These are phyloP conservation scores for Paramecium pentaurelia DNA, from an alignment of 73 alveolate species.

Conservation along the genomic window DNA sequence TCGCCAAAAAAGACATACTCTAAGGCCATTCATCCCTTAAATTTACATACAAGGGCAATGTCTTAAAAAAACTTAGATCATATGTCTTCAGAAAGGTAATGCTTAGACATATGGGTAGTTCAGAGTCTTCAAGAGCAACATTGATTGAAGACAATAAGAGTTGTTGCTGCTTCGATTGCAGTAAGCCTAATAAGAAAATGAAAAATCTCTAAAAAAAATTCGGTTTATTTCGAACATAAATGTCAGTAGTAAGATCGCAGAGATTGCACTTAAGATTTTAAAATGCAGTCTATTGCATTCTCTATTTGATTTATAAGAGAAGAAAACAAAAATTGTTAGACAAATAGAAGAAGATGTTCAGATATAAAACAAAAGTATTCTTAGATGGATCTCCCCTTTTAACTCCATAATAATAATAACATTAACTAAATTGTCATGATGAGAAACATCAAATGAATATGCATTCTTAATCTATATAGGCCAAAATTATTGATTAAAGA, in stretches of 20 bases:
- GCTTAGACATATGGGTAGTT: not conserved
- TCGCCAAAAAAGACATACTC: not conserved
- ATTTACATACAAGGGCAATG: not conserved
- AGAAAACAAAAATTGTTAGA: not conserved
- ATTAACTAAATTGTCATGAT: not conserved
- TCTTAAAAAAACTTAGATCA: not conserved
- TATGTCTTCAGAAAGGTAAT: not conserved
- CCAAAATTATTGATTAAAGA: not conserved
- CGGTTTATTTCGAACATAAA: not conserved
- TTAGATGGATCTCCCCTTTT: not conserved
- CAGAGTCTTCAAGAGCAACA: not conserved
- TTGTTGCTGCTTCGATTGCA: conserved; percentile 12
- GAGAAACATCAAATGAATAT: not conserved
- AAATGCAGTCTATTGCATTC: not conserved
- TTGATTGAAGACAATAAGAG: not conserved
- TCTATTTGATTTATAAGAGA: not conserved
- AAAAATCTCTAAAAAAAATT: not conserved
- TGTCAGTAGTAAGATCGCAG: not conserved
- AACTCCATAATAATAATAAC: not conserved
- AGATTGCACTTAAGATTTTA: not conserved
- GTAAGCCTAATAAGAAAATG: not conserved
- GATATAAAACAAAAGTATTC: not conserved
- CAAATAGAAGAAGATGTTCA: not conserved
- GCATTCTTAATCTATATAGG: not conserved
- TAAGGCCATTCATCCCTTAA: not conserved